Percentiles rank a stretch among this genome's conserved stretches.
Conservation (phyloP, 2,329 filamentous ascomycete species). For the Coleophoma eucalyptorum region DNA sequence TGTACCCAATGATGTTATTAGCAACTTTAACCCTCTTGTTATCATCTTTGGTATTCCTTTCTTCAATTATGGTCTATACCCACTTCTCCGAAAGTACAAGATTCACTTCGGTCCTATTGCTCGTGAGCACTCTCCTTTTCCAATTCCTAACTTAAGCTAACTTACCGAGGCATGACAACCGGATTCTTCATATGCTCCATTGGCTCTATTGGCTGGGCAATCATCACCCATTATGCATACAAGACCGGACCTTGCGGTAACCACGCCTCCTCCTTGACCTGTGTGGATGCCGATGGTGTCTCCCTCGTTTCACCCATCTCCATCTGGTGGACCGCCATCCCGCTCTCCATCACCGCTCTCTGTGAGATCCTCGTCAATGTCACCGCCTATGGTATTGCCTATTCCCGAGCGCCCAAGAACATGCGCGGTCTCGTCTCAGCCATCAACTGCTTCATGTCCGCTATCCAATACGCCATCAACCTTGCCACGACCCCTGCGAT, state of each 20-base stretch:
- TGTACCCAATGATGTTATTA: constrained; percentile 73
- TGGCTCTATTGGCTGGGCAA: constrained; percentile 52
- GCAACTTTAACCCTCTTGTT: constrained; percentile 71
- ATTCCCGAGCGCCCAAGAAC: constrained; percentile 42
- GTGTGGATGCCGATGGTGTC: constrained; percentile 16
- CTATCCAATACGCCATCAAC: constrained; percentile 39
- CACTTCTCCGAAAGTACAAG: constrained; percentile 56
- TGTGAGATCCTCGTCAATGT: constrained; percentile 45
- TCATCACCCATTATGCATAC: constrained; percentile 62
- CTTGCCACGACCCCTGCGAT: constrained; percentile 39
- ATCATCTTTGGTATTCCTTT: constrained; percentile 73
- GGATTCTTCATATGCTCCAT: constrained; percentile 64
- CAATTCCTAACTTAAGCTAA: neutral
- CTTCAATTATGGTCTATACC: constrained; percentile 65
- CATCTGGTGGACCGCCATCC: constrained; percentile 52
- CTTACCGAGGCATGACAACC: constrained; percentile 49
- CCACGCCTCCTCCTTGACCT: constrained; percentile 27
- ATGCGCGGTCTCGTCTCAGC: constrained; percentile 45
- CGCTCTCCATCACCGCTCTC: constrained; percentile 45
- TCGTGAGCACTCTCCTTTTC: constrained; percentile 23
- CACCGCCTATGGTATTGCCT: constrained; percentile 44
- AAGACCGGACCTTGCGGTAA: constrained; percentile 53
- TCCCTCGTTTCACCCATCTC: constrained; percentile 32
- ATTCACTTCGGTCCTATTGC: constrained; percentile 71
- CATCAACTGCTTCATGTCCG: constrained; percentile 41